Evolutionary conservation across 352 stramenopile genomes (phyloP), one percentile per base, ranked within the genome.

Genomic region (Globisporangium echinulatum): DNA sequence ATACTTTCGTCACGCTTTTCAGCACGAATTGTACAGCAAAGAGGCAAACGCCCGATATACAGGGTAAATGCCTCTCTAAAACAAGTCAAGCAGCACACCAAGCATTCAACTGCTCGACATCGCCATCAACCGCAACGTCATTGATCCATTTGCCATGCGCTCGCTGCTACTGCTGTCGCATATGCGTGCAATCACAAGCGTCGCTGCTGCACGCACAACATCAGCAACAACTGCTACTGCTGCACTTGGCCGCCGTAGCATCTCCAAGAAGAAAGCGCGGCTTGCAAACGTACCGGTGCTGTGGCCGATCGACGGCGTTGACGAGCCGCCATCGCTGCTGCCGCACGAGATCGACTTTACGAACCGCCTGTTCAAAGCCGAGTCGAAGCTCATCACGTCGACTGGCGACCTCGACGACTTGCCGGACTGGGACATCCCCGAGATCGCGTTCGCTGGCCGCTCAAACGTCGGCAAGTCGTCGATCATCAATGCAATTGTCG

Each of bases 391-490:
- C 38, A 89, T 92, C 40, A 85, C 80, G 69, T 86, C 79, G 13
- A 87, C 72, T 3, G 61, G 63, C n/a, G 67, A 86, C 50, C 43
- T 67, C 37, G 61, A 59, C 38, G 82, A 94, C 51, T 68, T 94
- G 7, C 85, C 85, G 11, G 72, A 77, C 52, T 89, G 84, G 77
- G 38, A 72, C 19, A 66, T 90, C 7, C 85, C 87, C 11, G 85
- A 96, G 70, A 72, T 96, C 36, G 85, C 85, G 37, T 91, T 96
- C 49, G 82, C 86, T 2, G 88, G 88, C 11, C 86, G 88, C 55
- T 96, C 86, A 9, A 96, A 96, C 62, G 85, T 88, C 4, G 88
- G 88, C 44, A 96, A 96, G 62, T 95, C 85, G 44, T 94, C 88
- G 48, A 65, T 96, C 13, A 90, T 96, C 52, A 96, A 96, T 54